Evolutionary conservation across 257 asterid genomes (phyloP).

Genomic region (Solanum ossicruentum): DNA sequence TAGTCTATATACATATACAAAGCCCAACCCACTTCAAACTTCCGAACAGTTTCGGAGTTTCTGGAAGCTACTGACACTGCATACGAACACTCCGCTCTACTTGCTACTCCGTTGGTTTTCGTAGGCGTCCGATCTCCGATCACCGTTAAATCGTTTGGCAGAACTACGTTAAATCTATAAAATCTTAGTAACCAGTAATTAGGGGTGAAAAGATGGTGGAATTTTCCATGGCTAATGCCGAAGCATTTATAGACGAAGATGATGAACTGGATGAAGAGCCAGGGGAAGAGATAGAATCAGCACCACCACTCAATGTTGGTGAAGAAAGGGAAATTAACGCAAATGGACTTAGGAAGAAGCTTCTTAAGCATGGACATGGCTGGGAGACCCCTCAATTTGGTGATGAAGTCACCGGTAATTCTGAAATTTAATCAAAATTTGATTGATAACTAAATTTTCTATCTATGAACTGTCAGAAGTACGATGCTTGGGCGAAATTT

Average conservation of each 20-base stretch:
- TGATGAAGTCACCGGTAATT: constrained; percentile 45
- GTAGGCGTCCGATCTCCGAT: background rate
- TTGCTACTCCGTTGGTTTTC: background rate
- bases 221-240: constrained; percentile 39
- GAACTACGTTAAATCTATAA: background rate
- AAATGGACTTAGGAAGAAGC: constrained; percentile 46
- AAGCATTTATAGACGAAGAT: constrained; percentile 33
- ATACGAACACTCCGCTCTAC: background rate
- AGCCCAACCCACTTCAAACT: background rate
- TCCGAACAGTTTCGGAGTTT: background rate
- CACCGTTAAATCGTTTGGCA: background rate
- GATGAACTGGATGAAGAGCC: constrained; percentile 40
- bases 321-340: constrained; percentile 53
- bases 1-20: background rate
- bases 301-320: constrained; percentile 56
- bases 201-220: constrained; percentile 26
- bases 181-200: background rate
- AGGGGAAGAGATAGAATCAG: constrained; percentile 65
- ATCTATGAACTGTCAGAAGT: background rate
- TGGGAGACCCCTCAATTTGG: constrained; percentile 60
- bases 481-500: background rate
- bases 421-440: background rate
- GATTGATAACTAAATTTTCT: background rate
- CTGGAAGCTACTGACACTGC: background rate
- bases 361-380: constrained; percentile 30